These are phyloP conservation scores for Geosmithia flava DNA, from an alignment of 2,329 filamentous ascomycete species.

Conservation along the genomic window DNA sequence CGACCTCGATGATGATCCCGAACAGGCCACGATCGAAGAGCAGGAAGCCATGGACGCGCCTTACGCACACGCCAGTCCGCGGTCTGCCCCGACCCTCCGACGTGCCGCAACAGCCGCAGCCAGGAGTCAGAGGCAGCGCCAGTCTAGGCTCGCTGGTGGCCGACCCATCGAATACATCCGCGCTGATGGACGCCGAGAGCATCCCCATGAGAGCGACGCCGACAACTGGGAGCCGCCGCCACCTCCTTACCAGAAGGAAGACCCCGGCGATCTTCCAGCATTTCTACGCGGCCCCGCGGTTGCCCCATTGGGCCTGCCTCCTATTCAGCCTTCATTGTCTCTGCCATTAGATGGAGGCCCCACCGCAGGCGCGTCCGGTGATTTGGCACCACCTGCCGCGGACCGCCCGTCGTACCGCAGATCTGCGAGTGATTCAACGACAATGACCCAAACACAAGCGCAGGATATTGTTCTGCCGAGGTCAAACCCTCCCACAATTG, in stretches of 20 bases:
- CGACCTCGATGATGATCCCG: constrained; percentile 22
- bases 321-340: constrained; percentile 1
- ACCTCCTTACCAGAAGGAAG: constrained; percentile 63
- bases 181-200: constrained; percentile 56
- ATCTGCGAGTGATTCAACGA: constrained; percentile 21
- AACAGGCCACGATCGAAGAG: constrained; percentile 37
- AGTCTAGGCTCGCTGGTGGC: constrained; percentile 42
- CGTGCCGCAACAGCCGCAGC: constrained; percentile 68
- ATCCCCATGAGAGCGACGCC: constrained; percentile 77
- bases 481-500: constrained; percentile 16
- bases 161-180: constrained; percentile 50
- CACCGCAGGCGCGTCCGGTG: not conserved
- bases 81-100: constrained; percentile 56
- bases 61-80: constrained; percentile 60
- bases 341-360: not conserved
- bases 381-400: not conserved
- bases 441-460: constrained; percentile 10
- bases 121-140: constrained; percentile 49
- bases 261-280: constrained; percentile 41
- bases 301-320: constrained; percentile 12
- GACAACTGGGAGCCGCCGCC: constrained; percentile 84
- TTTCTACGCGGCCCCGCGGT: constrained; percentile 40
- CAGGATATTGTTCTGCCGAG: constrained; percentile 14
- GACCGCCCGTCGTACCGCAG: constrained; percentile 14
- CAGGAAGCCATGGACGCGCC: constrained; percentile 56